Conservation (phyloP, 257 asterid genomes). For the Solanum piurae region DNA sequence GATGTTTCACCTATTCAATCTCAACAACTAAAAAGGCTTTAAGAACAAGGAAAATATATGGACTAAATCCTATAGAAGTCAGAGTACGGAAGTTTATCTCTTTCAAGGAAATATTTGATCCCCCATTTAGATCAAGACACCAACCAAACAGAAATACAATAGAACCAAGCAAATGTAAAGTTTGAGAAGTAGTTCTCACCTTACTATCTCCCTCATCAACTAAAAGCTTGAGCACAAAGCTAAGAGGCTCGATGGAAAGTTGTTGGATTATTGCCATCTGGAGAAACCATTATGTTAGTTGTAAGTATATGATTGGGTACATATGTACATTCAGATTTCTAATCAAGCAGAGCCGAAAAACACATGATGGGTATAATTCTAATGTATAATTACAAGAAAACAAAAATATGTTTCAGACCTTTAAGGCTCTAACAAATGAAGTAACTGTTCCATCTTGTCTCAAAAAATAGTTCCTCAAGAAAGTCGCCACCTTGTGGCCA, state of each 20-base stretch:
- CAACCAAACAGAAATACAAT: background rate
- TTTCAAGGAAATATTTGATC: background rate
- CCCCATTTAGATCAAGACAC: background rate
- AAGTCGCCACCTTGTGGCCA: constrained; percentile 57
- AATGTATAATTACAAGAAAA: background rate
- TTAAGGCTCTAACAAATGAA: constrained; percentile 70
- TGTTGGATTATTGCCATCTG: constrained; percentile 79
- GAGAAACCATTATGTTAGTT: constrained; percentile 8
- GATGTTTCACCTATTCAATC: background rate
- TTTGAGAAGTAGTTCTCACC: constrained; percentile 26
- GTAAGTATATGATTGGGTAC: background rate
- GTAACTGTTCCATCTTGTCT: constrained; percentile 89
- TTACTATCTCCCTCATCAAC: constrained; percentile 27
- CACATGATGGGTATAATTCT: constrained; percentile 6
- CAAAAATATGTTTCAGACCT: constrained; percentile 30
- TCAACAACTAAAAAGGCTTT: background rate
- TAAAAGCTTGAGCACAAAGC: constrained; percentile 25
- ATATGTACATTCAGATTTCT: background rate
- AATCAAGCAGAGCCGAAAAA: background rate
- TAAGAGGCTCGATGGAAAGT: constrained; percentile 42
- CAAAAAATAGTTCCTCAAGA: constrained; percentile 69
- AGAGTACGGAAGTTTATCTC: background rate
- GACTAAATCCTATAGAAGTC: background rate
- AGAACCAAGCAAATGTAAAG: background rate
- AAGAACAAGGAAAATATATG: background rate